Base-by-base conservation (phyloP, 2,329 filamentous ascomycete genomes). In the Claviceps sp. region DNA sequence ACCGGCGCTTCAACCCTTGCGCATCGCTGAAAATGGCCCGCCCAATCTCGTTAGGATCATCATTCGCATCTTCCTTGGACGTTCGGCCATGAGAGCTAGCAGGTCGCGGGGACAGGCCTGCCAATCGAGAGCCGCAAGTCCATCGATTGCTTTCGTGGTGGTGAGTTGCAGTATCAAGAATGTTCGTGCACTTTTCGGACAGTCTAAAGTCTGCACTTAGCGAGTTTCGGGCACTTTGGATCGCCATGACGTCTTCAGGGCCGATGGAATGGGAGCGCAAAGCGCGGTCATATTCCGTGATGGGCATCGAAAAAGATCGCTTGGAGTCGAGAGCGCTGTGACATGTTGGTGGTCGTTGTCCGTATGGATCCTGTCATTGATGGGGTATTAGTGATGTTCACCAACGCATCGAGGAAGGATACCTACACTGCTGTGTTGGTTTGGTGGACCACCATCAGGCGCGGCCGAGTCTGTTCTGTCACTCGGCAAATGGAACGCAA, bases 201-300 rank as follows among this genome's bases (percentile, higher is more conserved):
- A 67, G 64, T 54, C 59, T 65, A 22, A 63, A 61, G 16, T 78
- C 77, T 44, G 69, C 66, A 52, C 72, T 73, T 44, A 77, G 57
- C 2, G 78, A 80, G 59, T 74, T 78, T 24, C 76, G 74, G 2
- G 71, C 74, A 53, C 71, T 77, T 52, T 75, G 73, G 24, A 77
- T 77, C 40, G 71, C 73, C 37, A 71, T 67, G 24, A 75, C 74
- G 57, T 80, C 76, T 40, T 78, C 73, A 2, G 74, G 73, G 1
- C 78, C 76, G 42, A 81, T 67, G 2, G 80, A 82, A 60, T 84
- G 79, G 13, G 80, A 83, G 45, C 79, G 72, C 40, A 84, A 61
- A 2, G 80, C 79, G 44, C 76, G 72, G 55, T 81, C 77, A 55
- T 75, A 79, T 58, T 84, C 79, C 46, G 74, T 79, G 49, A 82